Conservation (phyloP, 2,329 filamentous ascomycete genomes). For the Blastomyces gilchristii region DNA sequence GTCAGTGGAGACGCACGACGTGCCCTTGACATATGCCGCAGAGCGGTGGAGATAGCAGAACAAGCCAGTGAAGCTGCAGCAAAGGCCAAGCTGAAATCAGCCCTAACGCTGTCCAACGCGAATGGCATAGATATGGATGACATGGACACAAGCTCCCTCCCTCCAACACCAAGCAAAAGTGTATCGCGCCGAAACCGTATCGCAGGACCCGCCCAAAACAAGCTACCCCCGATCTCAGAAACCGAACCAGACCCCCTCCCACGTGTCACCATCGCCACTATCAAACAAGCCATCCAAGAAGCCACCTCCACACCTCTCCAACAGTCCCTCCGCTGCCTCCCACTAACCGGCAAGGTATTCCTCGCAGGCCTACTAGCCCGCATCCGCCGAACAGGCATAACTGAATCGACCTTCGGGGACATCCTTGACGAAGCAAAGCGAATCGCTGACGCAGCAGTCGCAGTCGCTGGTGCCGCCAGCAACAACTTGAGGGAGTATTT, state of each 20-base stretch:
- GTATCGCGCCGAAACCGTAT: constrained; percentile 13
- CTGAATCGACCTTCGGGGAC: constrained; percentile 80
- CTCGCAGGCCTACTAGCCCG: constrained; percentile 71
- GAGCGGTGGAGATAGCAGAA: constrained; percentile 91
- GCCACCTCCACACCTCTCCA: constrained; percentile 88
- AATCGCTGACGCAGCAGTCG: constrained; percentile 42
- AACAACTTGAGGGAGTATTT: constrained; percentile 53
- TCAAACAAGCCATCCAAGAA: constrained; percentile 90
- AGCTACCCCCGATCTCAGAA: constrained; percentile 13
- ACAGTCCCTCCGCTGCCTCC: constrained; percentile 72
- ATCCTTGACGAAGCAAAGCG: constrained; percentile 75
- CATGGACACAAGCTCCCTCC: constrained; percentile 26
- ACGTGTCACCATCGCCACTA: constrained; percentile 80
- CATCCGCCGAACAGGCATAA: constrained; percentile 70
- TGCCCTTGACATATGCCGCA: constrained; percentile 86
- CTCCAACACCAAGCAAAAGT: constrained; percentile 37
- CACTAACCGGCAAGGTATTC: constrained; percentile 73
- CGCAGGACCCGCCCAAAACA: not conserved
- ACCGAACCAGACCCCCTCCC: constrained; percentile 28
- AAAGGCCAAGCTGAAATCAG: constrained; percentile 10
- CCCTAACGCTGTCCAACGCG: constrained; percentile 4
- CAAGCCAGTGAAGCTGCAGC: constrained; percentile 44
- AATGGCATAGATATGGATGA: constrained; percentile 12
- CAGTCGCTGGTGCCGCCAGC: constrained; percentile 42
- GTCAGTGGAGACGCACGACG: constrained; percentile 89